Percentiles rank a stretch among this genome's conserved stretches.
These are phyloP conservation scores for Protea cynaroides DNA, from an alignment of 164 flowering plant species.

Conservation along the genomic window DNA sequence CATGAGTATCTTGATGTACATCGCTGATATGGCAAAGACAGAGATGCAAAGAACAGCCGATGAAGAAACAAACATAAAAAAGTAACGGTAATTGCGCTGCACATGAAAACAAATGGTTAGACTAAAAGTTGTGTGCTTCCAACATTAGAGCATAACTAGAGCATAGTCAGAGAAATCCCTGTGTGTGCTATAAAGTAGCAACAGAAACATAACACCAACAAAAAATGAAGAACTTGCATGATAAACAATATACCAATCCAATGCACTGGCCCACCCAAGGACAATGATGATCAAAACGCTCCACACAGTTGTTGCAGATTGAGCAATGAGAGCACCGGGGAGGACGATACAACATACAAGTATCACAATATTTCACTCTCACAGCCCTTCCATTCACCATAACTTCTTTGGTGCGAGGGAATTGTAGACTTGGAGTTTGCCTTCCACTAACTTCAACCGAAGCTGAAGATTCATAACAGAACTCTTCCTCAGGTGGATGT, in stretches of 20 bases:
- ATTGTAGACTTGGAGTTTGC: constrained; percentile 14
- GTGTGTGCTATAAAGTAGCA: too few relatives aligned
- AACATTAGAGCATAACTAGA: neutral
- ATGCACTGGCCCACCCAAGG: constrained; percentile 50
- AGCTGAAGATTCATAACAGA: constrained; percentile 19
- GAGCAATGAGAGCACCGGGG: constrained; percentile 40
- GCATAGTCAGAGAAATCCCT: neutral
- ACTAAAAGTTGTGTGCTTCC: neutral
- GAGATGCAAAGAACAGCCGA: constrained; percentile 41
- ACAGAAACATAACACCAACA: too few relatives aligned
- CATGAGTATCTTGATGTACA: constrained; percentile 20
- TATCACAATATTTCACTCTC: constrained; percentile 36
- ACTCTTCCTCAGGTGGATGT: constrained; percentile 29
- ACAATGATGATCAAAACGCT: constrained; percentile 44
- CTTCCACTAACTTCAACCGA: constrained; percentile 18
- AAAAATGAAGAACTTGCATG: neutral
- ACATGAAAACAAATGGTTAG: constrained; percentile 1
- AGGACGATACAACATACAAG: constrained; percentile 43
- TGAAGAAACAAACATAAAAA: constrained; percentile 37
- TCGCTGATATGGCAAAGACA: constrained; percentile 40
- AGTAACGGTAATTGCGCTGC: constrained; percentile 57
- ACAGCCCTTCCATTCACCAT: constrained; percentile 31
- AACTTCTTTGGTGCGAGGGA: constrained; percentile 31
- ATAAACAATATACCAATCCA: constrained; percentile 26
- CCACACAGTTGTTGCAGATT: constrained; percentile 31